Evolutionary conservation across 139 green algal genomes (phyloP).

Genomic region (Chlamydomonas urium): DNA sequence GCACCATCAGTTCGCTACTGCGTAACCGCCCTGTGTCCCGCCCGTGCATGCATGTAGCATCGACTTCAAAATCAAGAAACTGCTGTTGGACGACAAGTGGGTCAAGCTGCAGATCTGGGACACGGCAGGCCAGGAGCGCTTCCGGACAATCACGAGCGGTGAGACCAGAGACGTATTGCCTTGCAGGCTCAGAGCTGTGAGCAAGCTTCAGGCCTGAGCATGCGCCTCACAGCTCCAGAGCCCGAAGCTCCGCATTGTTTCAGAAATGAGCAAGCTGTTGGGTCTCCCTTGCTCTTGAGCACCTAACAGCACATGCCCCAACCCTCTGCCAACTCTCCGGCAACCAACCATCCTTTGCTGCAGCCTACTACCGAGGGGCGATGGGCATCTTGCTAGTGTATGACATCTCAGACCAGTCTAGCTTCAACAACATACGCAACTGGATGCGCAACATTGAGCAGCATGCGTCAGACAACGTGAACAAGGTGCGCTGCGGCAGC

Average conservation of each 20-base stretch:
- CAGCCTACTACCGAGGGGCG: slow-evolving; percentile 95
- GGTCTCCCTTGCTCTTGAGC: too few relatives aligned
- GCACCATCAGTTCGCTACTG: too few relatives aligned
- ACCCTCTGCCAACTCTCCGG: too few relatives aligned
- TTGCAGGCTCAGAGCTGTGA: background rate
- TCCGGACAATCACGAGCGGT: slow-evolving; percentile 95
- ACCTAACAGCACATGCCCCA: too few relatives aligned
- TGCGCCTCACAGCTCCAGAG: too few relatives aligned
- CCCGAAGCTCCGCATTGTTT: too few relatives aligned
- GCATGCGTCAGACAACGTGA: slow-evolving; percentile 91
- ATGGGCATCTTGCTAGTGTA: slow-evolving; percentile 98
- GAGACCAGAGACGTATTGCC: background rate
- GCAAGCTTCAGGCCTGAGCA: too few relatives aligned
- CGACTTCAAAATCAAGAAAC: slow-evolving; percentile 98
- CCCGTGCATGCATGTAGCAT: slow-evolving; percentile 76
- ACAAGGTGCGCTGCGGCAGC: slow-evolving; percentile 84
- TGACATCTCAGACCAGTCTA: slow-evolving; percentile 91
- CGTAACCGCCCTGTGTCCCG: too few relatives aligned
- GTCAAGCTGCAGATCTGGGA: slow-evolving; percentile 99
- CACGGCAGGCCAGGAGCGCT: slow-evolving; percentile 96
- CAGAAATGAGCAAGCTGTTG: too few relatives aligned
- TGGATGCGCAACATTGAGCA: slow-evolving; percentile 99
- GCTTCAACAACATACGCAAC: slow-evolving; percentile 96
- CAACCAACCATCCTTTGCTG: too few relatives aligned
- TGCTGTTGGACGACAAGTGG: slow-evolving; percentile 87